Conservation (phyloP, 2,329 filamentous ascomycete species). For the Penicillium sp. region DNA sequence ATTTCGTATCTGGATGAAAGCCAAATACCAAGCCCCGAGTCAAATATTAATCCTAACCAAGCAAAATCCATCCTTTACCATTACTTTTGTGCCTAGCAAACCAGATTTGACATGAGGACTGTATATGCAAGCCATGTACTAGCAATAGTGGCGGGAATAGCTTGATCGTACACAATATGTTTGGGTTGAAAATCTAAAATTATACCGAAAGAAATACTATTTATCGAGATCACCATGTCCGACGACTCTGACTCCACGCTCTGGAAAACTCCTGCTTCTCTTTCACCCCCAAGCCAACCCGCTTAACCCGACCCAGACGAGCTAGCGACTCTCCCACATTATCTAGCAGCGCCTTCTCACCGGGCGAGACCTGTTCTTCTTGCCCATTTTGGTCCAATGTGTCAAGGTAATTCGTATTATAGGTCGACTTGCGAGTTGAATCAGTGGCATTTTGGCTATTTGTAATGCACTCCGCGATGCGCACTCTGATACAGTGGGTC, state of each 20-base stretch:
- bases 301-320: slow-evolving; percentile 80
- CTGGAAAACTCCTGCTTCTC: slow-evolving; percentile 83
- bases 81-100: neutral
- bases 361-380: slow-evolving; percentile 38
- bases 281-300: slow-evolving; percentile 76
- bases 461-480: slow-evolving; percentile 73
- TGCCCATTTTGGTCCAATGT: slow-evolving; percentile 44
- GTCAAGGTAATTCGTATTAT: slow-evolving; percentile 49
- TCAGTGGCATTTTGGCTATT: slow-evolving; percentile 29
- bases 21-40: neutral
- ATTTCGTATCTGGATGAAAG: neutral
- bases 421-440: slow-evolving; percentile 30
- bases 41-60: neutral
- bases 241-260: slow-evolving; percentile 57
- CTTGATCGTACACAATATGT: neutral
- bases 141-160: neutral
- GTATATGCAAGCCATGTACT: neutral
- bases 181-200: neutral
- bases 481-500: slow-evolving; percentile 84
- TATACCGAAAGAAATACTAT: neutral
- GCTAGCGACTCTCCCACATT: slow-evolving; percentile 80
- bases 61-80: neutral
- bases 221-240: slow-evolving; percentile 25
- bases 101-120: neutral
- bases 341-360: slow-evolving; percentile 72